Conservation (phyloP, 2,329 filamentous ascomycete species). For the Fusarium setosum region DNA sequence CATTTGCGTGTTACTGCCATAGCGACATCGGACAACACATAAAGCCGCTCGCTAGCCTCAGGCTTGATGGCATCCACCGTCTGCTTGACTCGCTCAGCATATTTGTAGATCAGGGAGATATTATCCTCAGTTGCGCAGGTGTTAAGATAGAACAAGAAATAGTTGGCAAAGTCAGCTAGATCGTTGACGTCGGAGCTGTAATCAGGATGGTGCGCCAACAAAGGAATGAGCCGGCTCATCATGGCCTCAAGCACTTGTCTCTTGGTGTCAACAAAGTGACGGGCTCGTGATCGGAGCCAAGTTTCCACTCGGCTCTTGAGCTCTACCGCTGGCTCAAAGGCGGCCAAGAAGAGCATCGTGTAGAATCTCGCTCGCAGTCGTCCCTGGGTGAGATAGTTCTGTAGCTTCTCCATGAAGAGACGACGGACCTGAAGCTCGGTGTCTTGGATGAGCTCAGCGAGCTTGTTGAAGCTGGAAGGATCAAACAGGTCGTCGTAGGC, state of each 20-base stretch:
- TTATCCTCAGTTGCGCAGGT: constrained; percentile 88
- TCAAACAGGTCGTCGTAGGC: constrained; percentile 81
- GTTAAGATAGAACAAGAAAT: constrained; percentile 89
- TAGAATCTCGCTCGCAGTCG: constrained; percentile 83
- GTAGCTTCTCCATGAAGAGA: constrained; percentile 84
- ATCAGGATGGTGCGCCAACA: constrained; percentile 95
- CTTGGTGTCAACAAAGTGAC: constrained; percentile 68
- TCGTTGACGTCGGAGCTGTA: constrained; percentile 76
- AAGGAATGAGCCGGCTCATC: constrained; percentile 84
- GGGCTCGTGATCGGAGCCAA: constrained; percentile 87
- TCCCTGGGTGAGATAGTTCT: constrained; percentile 86
- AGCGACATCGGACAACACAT: constrained; percentile 88
- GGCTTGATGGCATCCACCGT: constrained; percentile 82
- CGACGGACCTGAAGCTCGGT: constrained; percentile 77
- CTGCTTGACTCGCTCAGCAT: constrained; percentile 93
- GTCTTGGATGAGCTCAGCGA: constrained; percentile 87
- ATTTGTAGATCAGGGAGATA: constrained; percentile 87
- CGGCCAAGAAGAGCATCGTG: constrained; percentile 88
- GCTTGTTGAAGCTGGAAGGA: constrained; percentile 80
- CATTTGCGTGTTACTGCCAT: constrained; percentile 86
- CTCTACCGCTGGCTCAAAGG: constrained; percentile 84
- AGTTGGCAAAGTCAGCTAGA: constrained; percentile 84
- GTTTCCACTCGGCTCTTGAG: constrained; percentile 83
- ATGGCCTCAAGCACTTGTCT: constrained; percentile 80
- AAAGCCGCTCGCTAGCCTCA: constrained; percentile 77